These are phyloP conservation scores for Cyclanthera cordifolia DNA, from an alignment of 306 rosid genomes.

Conservation along the genomic window DNA sequence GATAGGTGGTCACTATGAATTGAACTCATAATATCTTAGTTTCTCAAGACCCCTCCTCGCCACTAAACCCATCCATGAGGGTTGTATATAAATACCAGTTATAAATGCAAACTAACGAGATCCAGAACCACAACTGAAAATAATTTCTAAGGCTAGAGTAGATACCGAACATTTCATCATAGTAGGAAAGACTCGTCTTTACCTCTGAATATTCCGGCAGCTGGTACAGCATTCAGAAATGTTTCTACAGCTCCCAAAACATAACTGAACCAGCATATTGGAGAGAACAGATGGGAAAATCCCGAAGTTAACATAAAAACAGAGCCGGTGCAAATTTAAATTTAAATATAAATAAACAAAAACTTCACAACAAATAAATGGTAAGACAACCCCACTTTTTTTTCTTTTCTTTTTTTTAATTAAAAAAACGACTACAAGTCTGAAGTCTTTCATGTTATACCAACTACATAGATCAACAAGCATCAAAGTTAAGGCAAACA, in stretches of 20 bases:
- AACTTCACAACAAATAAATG: neutral
- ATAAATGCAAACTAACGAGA: constrained; percentile 1
- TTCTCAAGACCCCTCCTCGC: too few species aligned
- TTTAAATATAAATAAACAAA: neutral
- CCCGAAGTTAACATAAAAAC: neutral
- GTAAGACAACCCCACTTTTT: too few species aligned
- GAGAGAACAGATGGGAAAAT: too few species aligned
- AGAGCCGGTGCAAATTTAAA: neutral
- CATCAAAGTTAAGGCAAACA: constrained; percentile 7
- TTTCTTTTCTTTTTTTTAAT: too few species aligned
- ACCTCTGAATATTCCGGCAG: constrained; percentile 95
- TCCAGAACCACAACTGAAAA: neutral
- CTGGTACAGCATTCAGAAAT: constrained; percentile 86
- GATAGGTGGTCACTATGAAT: too few species aligned
- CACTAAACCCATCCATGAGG: too few species aligned
- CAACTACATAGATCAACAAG: neutral
- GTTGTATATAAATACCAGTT: neutral
- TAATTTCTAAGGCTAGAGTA: neutral
- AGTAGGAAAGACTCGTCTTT: constrained; percentile 12
- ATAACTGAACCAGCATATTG: constrained; percentile 32
- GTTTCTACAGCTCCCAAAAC: constrained; percentile 99
- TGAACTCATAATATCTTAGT: too few species aligned
- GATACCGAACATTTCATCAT: neutral
- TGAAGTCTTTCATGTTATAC: neutral
- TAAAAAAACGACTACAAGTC: too few species aligned